phyloP scores from a whole-genome alignment of 306 rosid genomes.

The Dryas octopetala region DNA sequence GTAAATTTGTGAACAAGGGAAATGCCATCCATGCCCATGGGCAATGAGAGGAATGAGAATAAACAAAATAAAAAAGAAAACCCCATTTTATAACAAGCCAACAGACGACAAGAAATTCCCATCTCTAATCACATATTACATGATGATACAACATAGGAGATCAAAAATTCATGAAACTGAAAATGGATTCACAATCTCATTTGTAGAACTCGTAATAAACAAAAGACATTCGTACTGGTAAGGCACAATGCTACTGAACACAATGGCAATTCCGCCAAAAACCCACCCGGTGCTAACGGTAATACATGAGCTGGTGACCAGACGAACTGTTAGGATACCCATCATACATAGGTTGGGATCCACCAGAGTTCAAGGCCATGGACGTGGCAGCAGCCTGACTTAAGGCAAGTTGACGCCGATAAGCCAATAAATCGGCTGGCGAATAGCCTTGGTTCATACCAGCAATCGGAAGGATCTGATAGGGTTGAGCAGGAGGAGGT shows the following conservation, averaged over 20 bases:
- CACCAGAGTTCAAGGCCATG: slow-evolving; percentile 57
- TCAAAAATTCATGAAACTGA: slow-evolving; percentile 28
- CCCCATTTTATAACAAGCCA: background rate
- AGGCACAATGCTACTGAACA: slow-evolving; percentile 9
- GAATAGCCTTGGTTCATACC: slow-evolving; percentile 73
- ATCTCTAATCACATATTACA: slow-evolving; percentile 31
- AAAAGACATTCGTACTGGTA: background rate
- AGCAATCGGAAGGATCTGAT: slow-evolving; percentile 60
- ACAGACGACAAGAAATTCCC: background rate
- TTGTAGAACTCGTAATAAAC: slow-evolving; percentile 25
- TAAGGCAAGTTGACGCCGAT: slow-evolving; percentile 74
- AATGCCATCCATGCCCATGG: too few relatives aligned
- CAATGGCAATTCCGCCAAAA: background rate
- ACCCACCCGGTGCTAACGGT: slow-evolving; percentile 35
- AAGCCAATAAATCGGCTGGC: slow-evolving; percentile 68
- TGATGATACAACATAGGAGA: slow-evolving; percentile 38
- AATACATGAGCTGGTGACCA: slow-evolving; percentile 73
- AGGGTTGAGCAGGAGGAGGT: slow-evolving; percentile 67
- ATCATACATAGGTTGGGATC: slow-evolving; percentile 65
- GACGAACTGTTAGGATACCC: slow-evolving; percentile 62
- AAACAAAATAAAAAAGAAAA: background rate
- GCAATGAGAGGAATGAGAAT: too few relatives aligned
- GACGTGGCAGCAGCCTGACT: slow-evolving; percentile 72
- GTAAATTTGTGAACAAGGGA: too few relatives aligned
- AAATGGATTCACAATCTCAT: slow-evolving; percentile 40